phyloP scores from a whole-genome alignment of 2,329 filamentous ascomycete genomes.

The Pseudogymnoascus sp. region DNA sequence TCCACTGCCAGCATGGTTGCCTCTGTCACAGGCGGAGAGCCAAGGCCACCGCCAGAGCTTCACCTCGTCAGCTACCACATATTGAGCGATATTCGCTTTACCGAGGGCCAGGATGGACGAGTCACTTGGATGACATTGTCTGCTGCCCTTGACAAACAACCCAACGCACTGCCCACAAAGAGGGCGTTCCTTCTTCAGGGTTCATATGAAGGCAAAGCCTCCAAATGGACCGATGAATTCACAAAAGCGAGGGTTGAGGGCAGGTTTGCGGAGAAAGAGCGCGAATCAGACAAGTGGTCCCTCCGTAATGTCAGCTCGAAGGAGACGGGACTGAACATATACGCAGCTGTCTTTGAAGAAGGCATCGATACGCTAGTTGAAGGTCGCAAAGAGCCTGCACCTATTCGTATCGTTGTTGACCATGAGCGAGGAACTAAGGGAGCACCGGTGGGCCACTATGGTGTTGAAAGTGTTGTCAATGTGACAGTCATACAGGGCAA shows the following conservation, averaged over 20 bases:
- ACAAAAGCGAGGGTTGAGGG: constrained; percentile 80
- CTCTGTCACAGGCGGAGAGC: constrained; percentile 57
- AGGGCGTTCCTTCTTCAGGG: constrained; percentile 68
- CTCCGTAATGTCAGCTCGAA: constrained; percentile 61
- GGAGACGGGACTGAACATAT: constrained; percentile 52
- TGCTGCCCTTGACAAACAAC: constrained; percentile 40
- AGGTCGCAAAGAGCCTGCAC: constrained; percentile 59
- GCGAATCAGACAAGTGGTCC: constrained; percentile 74
- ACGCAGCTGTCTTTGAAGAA: constrained; percentile 67
- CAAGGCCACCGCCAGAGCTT: constrained; percentile 57
- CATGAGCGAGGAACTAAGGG: constrained; percentile 59
- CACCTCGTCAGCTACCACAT: constrained; percentile 67
- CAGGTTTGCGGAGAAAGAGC: constrained; percentile 74
- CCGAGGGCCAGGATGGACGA: constrained; percentile 58
- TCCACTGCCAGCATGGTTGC: constrained; percentile 56
- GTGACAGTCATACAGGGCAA: constrained; percentile 45
- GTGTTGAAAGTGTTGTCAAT: constrained; percentile 64
- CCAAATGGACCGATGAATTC: constrained; percentile 75
- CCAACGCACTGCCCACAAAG: constrained; percentile 45
- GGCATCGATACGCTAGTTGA: constrained; percentile 54
- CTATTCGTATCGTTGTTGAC: constrained; percentile 67
- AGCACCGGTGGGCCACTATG: constrained; percentile 58
- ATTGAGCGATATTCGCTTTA: constrained; percentile 65
- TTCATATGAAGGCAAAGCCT: constrained; percentile 68
- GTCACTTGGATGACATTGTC: constrained; percentile 62